These are phyloP conservation scores for Thermothielavioides terrestris DNA, from an alignment of 495 filamentous ascomycete species.

Conservation along the genomic window DNA sequence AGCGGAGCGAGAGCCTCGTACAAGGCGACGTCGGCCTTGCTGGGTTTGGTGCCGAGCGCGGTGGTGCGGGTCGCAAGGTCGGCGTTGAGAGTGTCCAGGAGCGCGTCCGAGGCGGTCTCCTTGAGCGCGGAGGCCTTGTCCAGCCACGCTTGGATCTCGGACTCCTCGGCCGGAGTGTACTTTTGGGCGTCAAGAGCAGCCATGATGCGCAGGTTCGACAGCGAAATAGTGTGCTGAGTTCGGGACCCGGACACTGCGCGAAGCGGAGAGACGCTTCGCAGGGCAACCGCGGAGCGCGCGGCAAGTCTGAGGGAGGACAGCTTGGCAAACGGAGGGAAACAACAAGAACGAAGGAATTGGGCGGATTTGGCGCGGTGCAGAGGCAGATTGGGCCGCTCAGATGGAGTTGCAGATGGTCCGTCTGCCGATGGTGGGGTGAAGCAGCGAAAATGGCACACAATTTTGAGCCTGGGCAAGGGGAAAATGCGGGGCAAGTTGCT, in stretches of 20 bases:
- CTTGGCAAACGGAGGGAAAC: slow-evolving; percentile 26
- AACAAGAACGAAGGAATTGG: neutral
- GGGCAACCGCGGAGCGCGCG: slow-evolving; percentile 31
- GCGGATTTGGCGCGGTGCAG: too few relatives aligned
- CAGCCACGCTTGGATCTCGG: slow-evolving; percentile 84
- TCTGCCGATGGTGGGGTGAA: neutral
- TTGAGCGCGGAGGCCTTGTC: slow-evolving; percentile 62
- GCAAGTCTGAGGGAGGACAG: slow-evolving; percentile 39
- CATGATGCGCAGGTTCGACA: slow-evolving; percentile 32
- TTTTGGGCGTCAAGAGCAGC: slow-evolving; percentile 57
- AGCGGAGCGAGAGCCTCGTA: slow-evolving; percentile 73
- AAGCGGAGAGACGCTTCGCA: slow-evolving; percentile 34
- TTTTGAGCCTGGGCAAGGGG: neutral
- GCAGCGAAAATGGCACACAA: slow-evolving; percentile 1
- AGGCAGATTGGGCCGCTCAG: too few relatives aligned
- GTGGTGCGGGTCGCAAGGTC: slow-evolving; percentile 86
- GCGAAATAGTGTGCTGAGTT: slow-evolving; percentile 14
- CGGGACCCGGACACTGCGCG: slow-evolving; percentile 10
- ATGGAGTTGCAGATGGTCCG: neutral
- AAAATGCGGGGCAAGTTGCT: slow-evolving; percentile 12
- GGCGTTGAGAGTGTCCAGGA: slow-evolving; percentile 68
- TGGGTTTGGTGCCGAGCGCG: slow-evolving; percentile 81
- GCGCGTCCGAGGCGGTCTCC: slow-evolving; percentile 48
- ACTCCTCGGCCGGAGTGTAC: slow-evolving; percentile 68
- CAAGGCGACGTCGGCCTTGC: slow-evolving; percentile 77